Base-by-base conservation (phyloP, 305 asterid species). In the Solanum chacoense region DNA sequence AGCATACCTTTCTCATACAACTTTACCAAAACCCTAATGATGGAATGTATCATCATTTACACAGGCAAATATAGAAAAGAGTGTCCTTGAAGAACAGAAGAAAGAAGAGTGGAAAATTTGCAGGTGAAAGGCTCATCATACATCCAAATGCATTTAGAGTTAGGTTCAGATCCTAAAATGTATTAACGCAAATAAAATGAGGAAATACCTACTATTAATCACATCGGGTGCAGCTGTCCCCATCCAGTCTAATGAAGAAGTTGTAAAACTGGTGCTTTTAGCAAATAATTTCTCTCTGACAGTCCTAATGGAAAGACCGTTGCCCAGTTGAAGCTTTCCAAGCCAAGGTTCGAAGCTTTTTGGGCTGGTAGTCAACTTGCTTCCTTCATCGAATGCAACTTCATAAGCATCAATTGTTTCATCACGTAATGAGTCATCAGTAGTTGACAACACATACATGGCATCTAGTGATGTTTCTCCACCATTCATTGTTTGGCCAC, bases 211-310 rank as follows among this genome's bases (percentile, higher is more conserved):
- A 95, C 98, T 94, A 91, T 92, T 91, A 88, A 91, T 91, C 88
- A 97, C 98, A 95, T 97, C 99, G 88, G 92, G 80, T 45, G 94
- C 96, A 88, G 95, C 95, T 71, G 96, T 89, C 87, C 98, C 99
- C 99, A 97, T 95, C 99, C 99, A 97, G 90, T 95, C 94, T 91
- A 97, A 92, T 32, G 99, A 94, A 90, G 98, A 91, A 90, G 92
- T 89, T 77, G 88, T 90, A 89, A 93, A 55, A 90, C 90, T 83
- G 81, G 88, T 88, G 76, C 75, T 67, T 87, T 91, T 88, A 63
- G 88, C 96, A 85, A 91, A 87, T 38, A 80, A 50, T 77, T 84
- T 85, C 90, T 93, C 95, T 90, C 73, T 84, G 85, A 91, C 84
- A 90, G 92, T 91, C 85, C 89, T 86, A 86, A 95, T 91, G 90